These are phyloP conservation scores for Musa itinerans DNA, from an alignment of 176 grass and related monocot genomes.

Conservation along the genomic window DNA sequence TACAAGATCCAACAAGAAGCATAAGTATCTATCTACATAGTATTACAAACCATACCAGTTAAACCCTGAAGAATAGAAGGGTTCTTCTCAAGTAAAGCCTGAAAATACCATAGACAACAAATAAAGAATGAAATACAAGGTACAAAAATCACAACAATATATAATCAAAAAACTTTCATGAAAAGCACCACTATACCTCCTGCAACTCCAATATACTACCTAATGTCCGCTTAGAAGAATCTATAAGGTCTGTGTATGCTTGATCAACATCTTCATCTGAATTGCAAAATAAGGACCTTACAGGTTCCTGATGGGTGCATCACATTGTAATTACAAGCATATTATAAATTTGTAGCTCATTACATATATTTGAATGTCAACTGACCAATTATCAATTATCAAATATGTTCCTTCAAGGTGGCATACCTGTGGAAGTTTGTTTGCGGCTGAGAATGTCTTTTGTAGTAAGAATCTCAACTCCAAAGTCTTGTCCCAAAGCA, in stretches of 20 bases:
- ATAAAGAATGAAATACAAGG: conserved; percentile 1
- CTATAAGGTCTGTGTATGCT: conserved; percentile 55
- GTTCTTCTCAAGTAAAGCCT: conserved; percentile 82
- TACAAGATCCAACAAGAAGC: not conserved
- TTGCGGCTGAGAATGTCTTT: conserved; percentile 75
- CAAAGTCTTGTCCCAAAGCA: conserved; percentile 71
- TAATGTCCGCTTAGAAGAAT: conserved; percentile 53
- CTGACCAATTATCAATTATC: not conserved
- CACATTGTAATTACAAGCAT: not conserved
- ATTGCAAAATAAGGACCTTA: conserved; percentile 54
- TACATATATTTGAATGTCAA: not conserved
- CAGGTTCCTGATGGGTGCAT: conserved; percentile 43
- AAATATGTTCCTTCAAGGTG: not conserved
- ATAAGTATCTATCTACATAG: not conserved
- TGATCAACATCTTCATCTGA: conserved; percentile 41
- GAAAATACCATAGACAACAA: conserved; percentile 19
- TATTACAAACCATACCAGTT: conserved; percentile 30
- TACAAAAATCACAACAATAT: conserved; percentile 1
- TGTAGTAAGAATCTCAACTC: conserved; percentile 83
- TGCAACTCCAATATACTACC: conserved; percentile 65
- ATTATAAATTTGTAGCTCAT: not conserved
- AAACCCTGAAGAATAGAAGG: conserved; percentile 26
- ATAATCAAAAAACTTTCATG: not conserved
- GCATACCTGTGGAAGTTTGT: conserved; percentile 76
- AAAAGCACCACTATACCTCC: conserved; percentile 37